Evolutionary conservation across 2,329 filamentous ascomycete species (phyloP), one percentile per base, ranked within the genome.

Genomic region (Clarireedia hainanense): DNA sequence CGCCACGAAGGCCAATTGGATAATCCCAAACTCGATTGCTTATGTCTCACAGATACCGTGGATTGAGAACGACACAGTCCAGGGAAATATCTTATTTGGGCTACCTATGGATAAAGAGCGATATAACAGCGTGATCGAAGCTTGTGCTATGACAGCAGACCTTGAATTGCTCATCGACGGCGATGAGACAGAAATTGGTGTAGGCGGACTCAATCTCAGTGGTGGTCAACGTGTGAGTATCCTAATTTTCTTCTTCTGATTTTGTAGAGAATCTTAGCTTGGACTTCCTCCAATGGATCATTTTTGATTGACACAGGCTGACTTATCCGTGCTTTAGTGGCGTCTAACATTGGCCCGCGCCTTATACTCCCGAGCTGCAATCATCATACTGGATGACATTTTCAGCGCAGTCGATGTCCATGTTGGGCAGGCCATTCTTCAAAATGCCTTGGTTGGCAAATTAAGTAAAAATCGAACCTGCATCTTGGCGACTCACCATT

Each of bases 341-440:
- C 80, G 89, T 46, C 78, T 92, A 36, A 88, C 86, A 1, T 80
- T 94, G 60, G 89, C 88, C 1, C 76, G 89, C 49, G 88, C 88
- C 1, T 76, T 92, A 26, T 92, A 92, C 70, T 90, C 87, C 2
- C 77, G 87, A 15, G 86, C 86, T 0, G 83, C 85, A 0, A 83
- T 91, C 50, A 73, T 94, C 4, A 74, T 92, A n/a, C 76, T 92
- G 65, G 89, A 94, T 67, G 89, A 94, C 64, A 86, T 91, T 30
- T 90, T 94, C 68, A 88, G 84, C 65, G 64, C 89, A 14, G 80
- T 92, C 4, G 89, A 94, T 67, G 84, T 86, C 4, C 86, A 91
- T 64, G 88, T 90, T 40, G 88, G 88, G 7, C 81, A 85, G 37
- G 84, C 90, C 61, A 85, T 91, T 46, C 89, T 86, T 61, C 85